Conservation (phyloP, 2,329 filamentous ascomycete species). For the Leptosphaerulina australis region DNA sequence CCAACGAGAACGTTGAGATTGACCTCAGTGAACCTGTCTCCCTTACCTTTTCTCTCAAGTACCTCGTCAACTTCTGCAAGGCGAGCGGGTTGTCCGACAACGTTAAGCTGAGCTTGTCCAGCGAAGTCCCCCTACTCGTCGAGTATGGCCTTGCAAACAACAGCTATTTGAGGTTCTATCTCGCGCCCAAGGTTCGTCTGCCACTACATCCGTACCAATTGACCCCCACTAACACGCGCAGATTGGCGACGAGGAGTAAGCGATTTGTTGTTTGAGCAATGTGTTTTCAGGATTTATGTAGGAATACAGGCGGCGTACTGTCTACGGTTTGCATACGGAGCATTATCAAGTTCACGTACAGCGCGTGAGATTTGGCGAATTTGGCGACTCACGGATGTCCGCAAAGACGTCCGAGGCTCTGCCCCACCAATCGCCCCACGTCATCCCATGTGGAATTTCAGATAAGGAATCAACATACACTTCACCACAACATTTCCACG, state of each 20-base stretch:
- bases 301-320: conserved; percentile 32
- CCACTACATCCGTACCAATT: not conserved
- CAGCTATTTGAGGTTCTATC: conserved; percentile 95
- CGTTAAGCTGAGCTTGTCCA: conserved; percentile 93
- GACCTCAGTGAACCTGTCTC: conserved; percentile 89
- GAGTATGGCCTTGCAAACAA: conserved; percentile 85
- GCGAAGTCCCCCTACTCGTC: conserved; percentile 93
- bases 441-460: conserved; percentile 43
- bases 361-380: conserved; percentile 13
- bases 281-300: conserved; percentile 37
- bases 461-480: conserved; percentile 44
- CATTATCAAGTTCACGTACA: conserved; percentile 3
- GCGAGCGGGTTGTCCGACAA: conserved; percentile 79
- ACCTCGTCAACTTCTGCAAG: conserved; percentile 99
- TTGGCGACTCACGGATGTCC: conserved; percentile 25
- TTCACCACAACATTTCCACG: conserved; percentile 10
- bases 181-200: conserved; percentile 86
- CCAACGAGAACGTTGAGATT: conserved; percentile 83
- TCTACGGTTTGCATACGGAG: conserved; percentile 33
- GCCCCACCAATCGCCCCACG: conserved; percentile 41
- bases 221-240: conserved; percentile 52
- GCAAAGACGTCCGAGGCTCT: conserved; percentile 21
- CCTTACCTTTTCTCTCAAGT: conserved; percentile 98
- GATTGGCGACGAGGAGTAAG: conserved; percentile 72
- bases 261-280: conserved; percentile 29